Evolutionary conservation across 352 stramenopile species (phyloP).

Genomic region (Phytophthora vignae): DNA sequence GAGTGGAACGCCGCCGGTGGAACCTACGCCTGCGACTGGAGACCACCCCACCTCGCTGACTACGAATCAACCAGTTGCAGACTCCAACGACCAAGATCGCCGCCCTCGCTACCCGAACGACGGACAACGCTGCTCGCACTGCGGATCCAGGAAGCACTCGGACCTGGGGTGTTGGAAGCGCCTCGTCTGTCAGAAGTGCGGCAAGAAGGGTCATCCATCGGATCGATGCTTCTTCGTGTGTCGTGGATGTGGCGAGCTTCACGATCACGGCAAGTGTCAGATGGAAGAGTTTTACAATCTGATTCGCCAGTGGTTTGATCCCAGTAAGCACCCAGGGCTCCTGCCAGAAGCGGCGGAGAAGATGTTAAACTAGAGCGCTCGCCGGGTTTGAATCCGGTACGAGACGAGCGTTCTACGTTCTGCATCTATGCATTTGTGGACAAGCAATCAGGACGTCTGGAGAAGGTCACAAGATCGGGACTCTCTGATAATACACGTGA

Average conservation of each 20-base stretch:
- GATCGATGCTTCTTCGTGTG: slow-evolving; percentile 23
- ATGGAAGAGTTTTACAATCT: slow-evolving; percentile 26
- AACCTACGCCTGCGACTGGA: too few relatives aligned
- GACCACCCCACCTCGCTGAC: too few relatives aligned
- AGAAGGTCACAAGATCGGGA: neutral
- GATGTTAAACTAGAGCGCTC: slow-evolving; percentile 31
- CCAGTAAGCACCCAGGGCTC: slow-evolving; percentile 13
- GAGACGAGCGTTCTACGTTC: slow-evolving; percentile 12
- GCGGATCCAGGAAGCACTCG: neutral
- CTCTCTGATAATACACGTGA: slow-evolving; percentile 15
- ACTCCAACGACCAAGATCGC: neutral
- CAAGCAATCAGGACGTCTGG: neutral
- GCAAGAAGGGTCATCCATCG: slow-evolving; percentile 7
- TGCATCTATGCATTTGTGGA: slow-evolving; percentile 22
- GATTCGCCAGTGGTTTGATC: slow-evolving; percentile 18
- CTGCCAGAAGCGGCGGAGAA: slow-evolving; percentile 10
- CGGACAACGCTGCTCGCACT: neutral
- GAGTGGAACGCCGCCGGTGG: too few relatives aligned
- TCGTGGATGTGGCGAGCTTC: slow-evolving; percentile 13
- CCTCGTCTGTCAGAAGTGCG: slow-evolving; percentile 14
- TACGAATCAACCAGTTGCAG: too few relatives aligned
- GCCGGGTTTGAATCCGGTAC: slow-evolving; percentile 8
- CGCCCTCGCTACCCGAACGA: neutral
- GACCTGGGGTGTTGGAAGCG: slow-evolving; percentile 19
- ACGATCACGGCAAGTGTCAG: slow-evolving; percentile 7